Base-by-base conservation (phyloP, 257 asterid genomes). In the Lycium ferocissimum region DNA sequence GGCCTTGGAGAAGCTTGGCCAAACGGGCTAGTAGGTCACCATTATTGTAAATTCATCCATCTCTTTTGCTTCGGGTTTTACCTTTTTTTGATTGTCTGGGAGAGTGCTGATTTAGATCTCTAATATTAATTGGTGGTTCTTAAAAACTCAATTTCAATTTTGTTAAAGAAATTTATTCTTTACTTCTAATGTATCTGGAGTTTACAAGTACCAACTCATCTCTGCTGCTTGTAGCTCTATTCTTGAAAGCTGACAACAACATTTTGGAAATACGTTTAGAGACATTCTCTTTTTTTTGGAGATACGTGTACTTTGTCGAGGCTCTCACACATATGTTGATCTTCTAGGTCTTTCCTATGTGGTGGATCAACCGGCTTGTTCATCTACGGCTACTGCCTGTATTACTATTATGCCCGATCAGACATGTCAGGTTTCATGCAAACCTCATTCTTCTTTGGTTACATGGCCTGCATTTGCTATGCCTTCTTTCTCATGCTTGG, bases 301-400 rank as follows among this genome's bases (percentile, higher is more conserved):
- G 17, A 61, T 80, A 9, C 49, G 62, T 5, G 5, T 57, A 4
- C 1, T 35, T 81, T 56, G 54, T 81, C 5, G 45, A 13, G 57
- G 54, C 43, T 38, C 38, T 58, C 51, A 40, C 56, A 14, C 57
- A 17, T 43, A 51, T 3, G 9, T 67, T 67, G 33, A 18, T 15
- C 56, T 67, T 18, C 20, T 56, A 84, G 89, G 82, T 80, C 89
- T 13, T 87, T 87, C 83, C 76, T 87, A 81, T 87, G 89, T 33
- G 89, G 89, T 81, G 89, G 89, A 84, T 87, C 89, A 84, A 87
- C 89, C 5, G 89, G 89, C 17, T 62, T 87, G 79, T 87, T 87
- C 62, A 73, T 87, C 35, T 87, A 87, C 11, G 89, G 87, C 17
- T 87, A 84, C 84, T 87, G 89, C 86, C 63, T 87, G 33, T 87